Evolutionary conservation across 2,329 filamentous ascomycete genomes (phyloP).

Genomic region (Dothidotthia symphoricarpi): DNA sequence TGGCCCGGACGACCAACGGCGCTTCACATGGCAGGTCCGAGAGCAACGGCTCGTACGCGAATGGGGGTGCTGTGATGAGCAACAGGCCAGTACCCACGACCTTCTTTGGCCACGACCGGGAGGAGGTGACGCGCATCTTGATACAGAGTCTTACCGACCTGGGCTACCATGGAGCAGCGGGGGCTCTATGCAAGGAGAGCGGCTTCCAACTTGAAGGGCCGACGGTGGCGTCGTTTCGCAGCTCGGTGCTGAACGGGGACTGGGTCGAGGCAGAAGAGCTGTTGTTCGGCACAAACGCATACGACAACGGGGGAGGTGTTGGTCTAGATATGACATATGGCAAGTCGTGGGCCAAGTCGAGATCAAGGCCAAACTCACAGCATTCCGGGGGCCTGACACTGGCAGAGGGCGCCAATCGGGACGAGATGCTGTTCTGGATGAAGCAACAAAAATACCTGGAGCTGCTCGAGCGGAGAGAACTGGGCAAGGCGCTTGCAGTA

Average conservation of each 20-base stretch:
- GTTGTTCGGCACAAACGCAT: conserved; percentile 57
- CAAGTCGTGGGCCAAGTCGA: conserved; percentile 36
- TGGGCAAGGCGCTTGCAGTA: conserved; percentile 73
- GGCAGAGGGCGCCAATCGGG: conserved; percentile 69
- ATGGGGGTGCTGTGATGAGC: conserved; percentile 39
- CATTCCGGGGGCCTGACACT: conserved; percentile 63
- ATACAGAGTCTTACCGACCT: conserved; percentile 89
- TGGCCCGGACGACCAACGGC: conserved; percentile 44
- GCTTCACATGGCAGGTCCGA: conserved; percentile 40
- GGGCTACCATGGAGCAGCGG: conserved; percentile 77
- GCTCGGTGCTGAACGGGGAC: conserved; percentile 72
- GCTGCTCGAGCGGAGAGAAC: conserved; percentile 73
- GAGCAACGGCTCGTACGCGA: conserved; percentile 47
- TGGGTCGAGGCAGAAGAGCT: conserved; percentile 86
- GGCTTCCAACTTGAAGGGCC: conserved; percentile 83
- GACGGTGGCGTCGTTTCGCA: conserved; percentile 81
- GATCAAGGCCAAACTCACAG: conserved; percentile 35
- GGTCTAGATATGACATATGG: conserved; percentile 34
- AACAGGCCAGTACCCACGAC: conserved; percentile 38
- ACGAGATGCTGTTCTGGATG: conserved; percentile 82
- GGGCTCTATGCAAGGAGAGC: conserved; percentile 73
- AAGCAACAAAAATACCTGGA: conserved; percentile 95
- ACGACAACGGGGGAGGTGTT: conserved; percentile 48
- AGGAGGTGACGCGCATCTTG: conserved; percentile 88
- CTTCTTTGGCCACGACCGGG: conserved; percentile 84